Conservation (phyloP, 164 flowering plant species). For the Paratinospora sagittata region DNA sequence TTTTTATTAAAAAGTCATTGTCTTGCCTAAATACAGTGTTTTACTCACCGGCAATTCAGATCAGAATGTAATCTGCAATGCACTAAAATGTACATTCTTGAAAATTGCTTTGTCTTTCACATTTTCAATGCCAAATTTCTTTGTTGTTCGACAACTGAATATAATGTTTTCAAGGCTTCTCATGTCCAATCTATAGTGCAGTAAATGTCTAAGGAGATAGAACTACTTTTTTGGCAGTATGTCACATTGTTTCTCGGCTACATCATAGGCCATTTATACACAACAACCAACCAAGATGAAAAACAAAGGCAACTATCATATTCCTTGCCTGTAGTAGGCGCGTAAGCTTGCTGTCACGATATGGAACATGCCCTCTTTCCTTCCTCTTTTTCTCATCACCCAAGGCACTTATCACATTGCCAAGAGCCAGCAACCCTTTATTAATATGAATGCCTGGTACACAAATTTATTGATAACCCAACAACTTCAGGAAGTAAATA, state of each 20-base stretch:
- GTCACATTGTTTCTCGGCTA: neutral
- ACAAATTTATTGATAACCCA: neutral
- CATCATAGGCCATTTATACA: neutral
- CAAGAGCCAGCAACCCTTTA: constrained; percentile 87
- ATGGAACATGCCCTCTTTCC: constrained; percentile 97
- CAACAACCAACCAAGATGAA: neutral
- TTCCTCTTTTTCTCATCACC: constrained; percentile 97
- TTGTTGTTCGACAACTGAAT: neutral
- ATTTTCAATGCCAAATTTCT: neutral
- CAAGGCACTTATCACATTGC: constrained; percentile 99
- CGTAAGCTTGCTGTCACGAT: constrained; percentile 96
- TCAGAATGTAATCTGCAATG: neutral
- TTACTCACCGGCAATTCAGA: neutral
- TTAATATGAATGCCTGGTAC: constrained; percentile 83
- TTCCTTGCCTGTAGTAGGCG: constrained; percentile 76
- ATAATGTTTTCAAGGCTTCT: neutral
- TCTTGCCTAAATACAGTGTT: neutral
- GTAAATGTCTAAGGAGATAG: neutral
- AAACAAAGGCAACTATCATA: neutral
- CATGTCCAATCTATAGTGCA: neutral
- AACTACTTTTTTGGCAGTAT: neutral
- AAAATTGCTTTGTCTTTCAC: neutral
- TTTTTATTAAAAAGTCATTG: too few species aligned
- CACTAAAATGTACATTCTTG: neutral
- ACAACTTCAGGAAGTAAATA: neutral